Evolutionary conservation across 768 basidiomycete species (phyloP).

Genomic region (Infundibulicybe gibba): DNA sequence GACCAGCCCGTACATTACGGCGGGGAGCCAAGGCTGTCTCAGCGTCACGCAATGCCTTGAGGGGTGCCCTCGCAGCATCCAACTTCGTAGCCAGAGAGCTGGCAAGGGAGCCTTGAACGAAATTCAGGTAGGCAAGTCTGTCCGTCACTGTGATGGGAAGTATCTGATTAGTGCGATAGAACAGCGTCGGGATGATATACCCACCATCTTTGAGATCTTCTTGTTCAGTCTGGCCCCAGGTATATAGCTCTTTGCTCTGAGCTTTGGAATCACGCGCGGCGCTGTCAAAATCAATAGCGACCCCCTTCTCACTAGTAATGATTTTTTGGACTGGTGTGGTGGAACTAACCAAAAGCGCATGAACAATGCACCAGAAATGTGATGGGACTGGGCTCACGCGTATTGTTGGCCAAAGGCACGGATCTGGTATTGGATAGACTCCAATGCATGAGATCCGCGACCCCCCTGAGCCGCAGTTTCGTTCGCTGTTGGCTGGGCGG

Average conservation of each 20-base stretch:
- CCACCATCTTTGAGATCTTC: constrained; percentile 76
- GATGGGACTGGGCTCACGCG: constrained; percentile 35
- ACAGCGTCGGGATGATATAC: constrained; percentile 11
- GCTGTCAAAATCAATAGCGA: constrained; percentile 71
- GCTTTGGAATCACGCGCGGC: constrained; percentile 62
- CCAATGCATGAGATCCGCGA: constrained; percentile 53
- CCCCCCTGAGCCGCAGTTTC: constrained; percentile 38
- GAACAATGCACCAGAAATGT: constrained; percentile 3
- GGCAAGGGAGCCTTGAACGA: constrained; percentile 67
- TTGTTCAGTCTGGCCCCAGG: constrained; percentile 73
- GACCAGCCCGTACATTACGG: constrained; percentile 52
- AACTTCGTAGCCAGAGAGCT: constrained; percentile 57
- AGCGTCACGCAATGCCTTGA: constrained; percentile 72
- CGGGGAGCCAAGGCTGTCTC: constrained; percentile 60
- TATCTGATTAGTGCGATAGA: constrained; percentile 5
- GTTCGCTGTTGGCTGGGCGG: constrained; percentile 37
- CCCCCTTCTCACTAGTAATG: constrained; percentile 74
- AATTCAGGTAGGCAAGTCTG: constrained; percentile 79
- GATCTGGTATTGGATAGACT: constrained; percentile 67
- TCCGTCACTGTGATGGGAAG: constrained; percentile 55
- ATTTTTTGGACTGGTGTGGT: constrained; percentile 73
- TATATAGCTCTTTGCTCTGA: constrained; percentile 82
- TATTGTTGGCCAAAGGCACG: constrained; percentile 75
- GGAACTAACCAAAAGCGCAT: constrained; percentile 29
- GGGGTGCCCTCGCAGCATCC: constrained; percentile 57